Evolutionary conservation across 2,329 filamentous ascomycete species (phyloP).

Genomic region (Botrytis deweyae): DNA sequence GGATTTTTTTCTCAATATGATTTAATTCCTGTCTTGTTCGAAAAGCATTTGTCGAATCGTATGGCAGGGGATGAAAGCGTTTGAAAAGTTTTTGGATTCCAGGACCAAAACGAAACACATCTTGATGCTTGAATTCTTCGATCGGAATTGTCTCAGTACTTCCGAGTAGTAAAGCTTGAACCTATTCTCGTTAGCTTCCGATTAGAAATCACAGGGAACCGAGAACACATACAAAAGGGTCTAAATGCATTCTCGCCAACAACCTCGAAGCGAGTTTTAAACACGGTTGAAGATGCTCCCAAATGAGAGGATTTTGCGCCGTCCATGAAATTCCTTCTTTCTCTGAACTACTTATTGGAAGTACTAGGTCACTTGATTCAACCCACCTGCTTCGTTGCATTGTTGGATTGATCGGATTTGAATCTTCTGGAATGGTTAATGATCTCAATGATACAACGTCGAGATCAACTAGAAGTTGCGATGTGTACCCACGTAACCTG

Average conservation of each 20-base stretch:
- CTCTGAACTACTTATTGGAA: background rate
- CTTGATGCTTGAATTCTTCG: background rate
- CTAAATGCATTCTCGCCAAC: background rate
- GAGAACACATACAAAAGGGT: background rate
- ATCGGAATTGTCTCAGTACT: background rate
- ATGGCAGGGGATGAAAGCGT: background rate
- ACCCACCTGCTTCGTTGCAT: background rate
- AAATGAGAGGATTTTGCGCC: background rate
- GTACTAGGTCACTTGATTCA: background rate
- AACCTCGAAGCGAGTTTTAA: background rate
- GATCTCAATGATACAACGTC: background rate
- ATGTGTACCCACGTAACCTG: background rate
- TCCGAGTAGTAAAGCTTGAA: background rate
- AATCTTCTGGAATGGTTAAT: background rate
- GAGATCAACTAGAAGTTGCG: background rate
- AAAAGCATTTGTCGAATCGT: background rate
- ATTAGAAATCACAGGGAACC: background rate
- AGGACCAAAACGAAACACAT: background rate
- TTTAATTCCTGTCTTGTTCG: background rate
- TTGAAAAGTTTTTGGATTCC: background rate
- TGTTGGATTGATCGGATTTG: background rate
- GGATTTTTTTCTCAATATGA: background rate
- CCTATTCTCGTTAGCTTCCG: background rate
- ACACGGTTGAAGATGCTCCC: background rate
- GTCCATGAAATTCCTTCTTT: background rate